Base-by-base conservation (phyloP, 768 basidiomycete genomes). In the Lactarius trivialis region DNA sequence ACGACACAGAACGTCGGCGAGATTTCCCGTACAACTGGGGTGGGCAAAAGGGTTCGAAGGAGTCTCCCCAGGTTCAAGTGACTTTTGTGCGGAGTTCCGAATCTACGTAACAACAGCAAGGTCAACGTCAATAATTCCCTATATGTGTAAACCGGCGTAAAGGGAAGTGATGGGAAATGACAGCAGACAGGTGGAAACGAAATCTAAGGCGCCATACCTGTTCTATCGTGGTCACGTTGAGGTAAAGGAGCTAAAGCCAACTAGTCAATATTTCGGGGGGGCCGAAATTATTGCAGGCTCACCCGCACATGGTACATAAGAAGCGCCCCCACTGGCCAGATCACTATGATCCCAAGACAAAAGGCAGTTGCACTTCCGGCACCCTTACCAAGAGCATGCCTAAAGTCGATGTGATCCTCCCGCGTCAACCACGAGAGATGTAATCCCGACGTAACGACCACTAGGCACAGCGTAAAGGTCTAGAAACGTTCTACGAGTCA, bases 221-320 rank as follows among this genome's bases (percentile, higher is more conserved):
- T 76, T 98, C 95, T 64, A 98, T 93, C n/a, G 94, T 98, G 9
- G 95, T 97, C 37, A 93, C 80, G 73, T 96, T 95, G 65, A 93
- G 77, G 34, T 93, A 71, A 57, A 96, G 75, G 53, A 98, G 79
- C 88, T 91, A 71, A 37, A 62, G 56, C 60, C 33, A 49, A 28
- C 60, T 48, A 48, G 66, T 64, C 36, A 66, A 41, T 41, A 55
- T 33, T 50, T 14, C 17, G 43, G 39, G 60, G 55, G 34, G 51
- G 36, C 55, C 24, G 49, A 41, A 52, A 49, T 19, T 5, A 36
- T 30, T 17, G 34, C 54, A 33, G 6, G 77, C 90, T 70, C 73
- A 94, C 93, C 74, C 94, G 81, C 72, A 91, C 73, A 76, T 98
- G 94, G 75, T 96, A 98, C 14, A 75, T 76, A 60, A 95, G 71